Base-by-base conservation (phyloP, 1,284 basidiomycete genomes). In the Boletus sp. region DNA sequence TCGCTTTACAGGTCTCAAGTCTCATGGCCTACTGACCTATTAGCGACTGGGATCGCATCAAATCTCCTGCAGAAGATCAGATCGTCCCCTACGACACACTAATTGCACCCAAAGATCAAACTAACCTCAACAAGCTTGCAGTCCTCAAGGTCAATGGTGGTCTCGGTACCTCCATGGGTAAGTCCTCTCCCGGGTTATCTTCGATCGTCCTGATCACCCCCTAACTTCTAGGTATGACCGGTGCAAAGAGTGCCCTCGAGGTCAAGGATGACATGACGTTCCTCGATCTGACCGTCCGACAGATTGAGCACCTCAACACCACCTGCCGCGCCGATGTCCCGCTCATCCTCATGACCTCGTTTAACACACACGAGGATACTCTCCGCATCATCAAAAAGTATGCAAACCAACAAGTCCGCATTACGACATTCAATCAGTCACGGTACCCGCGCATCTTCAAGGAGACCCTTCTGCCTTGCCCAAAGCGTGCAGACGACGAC, bases 141-240 rank as follows among this genome's bases (percentile, higher is more conserved):
- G 97, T 99, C 37, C 89, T 99, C 80, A 99, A 99, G 81, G 92
- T 99, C 75, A 99, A 99, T 77, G 97, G 97, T 77, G 97, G 97
- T 79, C 89, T 99, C 61, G 97, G 97, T 70, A 96, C 94, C 42
- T 96, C 94, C 56, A 96, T 96, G 94, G 94, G 94, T 82, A 62
- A 45, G 82, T 73, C 24, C 60, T 51, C 43, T 39, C 39, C 41
- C 44, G n/a, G 22, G 27, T 37, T 41, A 16, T 35, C 42, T 22
- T 35, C 1, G 39, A 44, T 58, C 43, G n/a, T 48, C 24, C 49
- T 62, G 51, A 74, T 61, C 45, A 16, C 15, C 2, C 37, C 31
- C n/a, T 47, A 35, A 43, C 11, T 39, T 18, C 8, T 63, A 90
- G 88, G 89, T 53, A 95, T 96, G 94, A 95, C 93, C 31, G 94